Evolutionary conservation across 768 basidiomycete genomes (phyloP).

Genomic region (Serpula lacrymans): DNA sequence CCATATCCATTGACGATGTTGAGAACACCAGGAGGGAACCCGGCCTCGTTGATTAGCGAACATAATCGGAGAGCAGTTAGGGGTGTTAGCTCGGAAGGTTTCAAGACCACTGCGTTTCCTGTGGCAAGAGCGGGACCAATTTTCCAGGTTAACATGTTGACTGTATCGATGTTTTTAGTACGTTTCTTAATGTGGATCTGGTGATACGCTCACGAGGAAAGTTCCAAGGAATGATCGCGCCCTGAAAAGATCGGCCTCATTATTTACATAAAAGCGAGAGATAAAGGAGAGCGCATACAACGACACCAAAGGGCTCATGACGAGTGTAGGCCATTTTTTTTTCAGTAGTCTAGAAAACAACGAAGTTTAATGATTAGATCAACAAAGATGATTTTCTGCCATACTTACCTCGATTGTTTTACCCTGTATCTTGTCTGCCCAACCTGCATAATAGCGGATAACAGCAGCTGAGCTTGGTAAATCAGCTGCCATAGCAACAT

Average conservation of each 20-base stretch:
- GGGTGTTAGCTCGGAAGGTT: constrained; percentile 66
- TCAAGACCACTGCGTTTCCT: constrained; percentile 59
- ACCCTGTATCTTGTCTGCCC: constrained; percentile 46
- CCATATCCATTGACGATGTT: constrained; percentile 61
- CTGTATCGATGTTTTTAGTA: too few relatives aligned
- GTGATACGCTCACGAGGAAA: constrained; percentile 53
- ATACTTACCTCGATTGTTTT: constrained; percentile 19
- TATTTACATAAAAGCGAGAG: constrained; percentile 10
- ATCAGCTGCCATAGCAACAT: constrained; percentile 21
- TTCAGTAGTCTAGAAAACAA: constrained; percentile 24
- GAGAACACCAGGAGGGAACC: constrained; percentile 61
- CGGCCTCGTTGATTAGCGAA: constrained; percentile 50
- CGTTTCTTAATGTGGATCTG: too few relatives aligned
- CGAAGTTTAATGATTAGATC: neutral
- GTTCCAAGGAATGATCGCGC: constrained; percentile 69
- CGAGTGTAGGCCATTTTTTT: constrained; percentile 54
- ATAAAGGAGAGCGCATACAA: too few relatives aligned
- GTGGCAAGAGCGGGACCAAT: constrained; percentile 62
- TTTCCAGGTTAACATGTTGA: too few relatives aligned
- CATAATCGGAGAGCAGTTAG: constrained; percentile 47
- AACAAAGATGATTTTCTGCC: neutral
- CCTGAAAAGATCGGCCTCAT: constrained; percentile 17
- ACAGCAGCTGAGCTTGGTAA: constrained; percentile 9
- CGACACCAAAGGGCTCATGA: constrained; percentile 60
- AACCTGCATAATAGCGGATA: constrained; percentile 44